These are phyloP conservation scores for Lachancea mirantina DNA, from an alignment of 805 yeast species.

Conservation along the genomic window DNA sequence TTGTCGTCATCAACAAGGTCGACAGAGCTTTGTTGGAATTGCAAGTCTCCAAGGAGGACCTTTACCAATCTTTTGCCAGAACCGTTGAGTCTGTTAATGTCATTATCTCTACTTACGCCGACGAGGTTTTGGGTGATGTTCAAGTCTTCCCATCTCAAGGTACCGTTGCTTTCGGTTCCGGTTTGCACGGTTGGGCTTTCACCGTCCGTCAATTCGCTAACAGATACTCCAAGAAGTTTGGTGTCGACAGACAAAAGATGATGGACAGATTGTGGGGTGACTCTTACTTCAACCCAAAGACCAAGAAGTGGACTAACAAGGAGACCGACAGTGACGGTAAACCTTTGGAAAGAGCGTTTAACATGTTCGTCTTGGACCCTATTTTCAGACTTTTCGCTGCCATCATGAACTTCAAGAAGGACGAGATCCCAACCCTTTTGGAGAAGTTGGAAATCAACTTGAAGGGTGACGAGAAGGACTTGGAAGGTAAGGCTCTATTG, in stretches of 20 bases:
- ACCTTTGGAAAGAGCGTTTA: constrained; percentile 97
- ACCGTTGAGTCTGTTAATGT: constrained; percentile 99
- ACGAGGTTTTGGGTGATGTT: constrained; percentile 84
- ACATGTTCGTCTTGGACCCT: constrained; percentile 98
- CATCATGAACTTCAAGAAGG: constrained; percentile 99
- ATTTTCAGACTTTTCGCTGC: constrained; percentile 95
- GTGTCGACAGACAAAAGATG: constrained; percentile 97
- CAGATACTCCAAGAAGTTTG: constrained; percentile 98
- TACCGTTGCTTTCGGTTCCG: constrained; percentile 99
- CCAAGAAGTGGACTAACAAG: constrained; percentile 98
- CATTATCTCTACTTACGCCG: constrained; percentile 91
- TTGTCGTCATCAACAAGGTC: constrained; percentile 96
- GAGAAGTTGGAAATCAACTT: constrained; percentile 89
- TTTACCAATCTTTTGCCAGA: constrained; percentile 97
- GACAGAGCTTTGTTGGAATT: constrained; percentile 99
- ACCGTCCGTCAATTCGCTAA: constrained; percentile 97
- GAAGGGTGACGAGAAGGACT: constrained; percentile 95
- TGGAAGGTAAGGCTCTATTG: constrained; percentile 97
- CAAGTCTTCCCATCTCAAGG: constrained; percentile 99
- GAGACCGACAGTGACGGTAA: constrained; percentile 94
- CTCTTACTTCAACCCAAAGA: constrained; percentile 99
- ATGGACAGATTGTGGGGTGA: constrained; percentile 99
- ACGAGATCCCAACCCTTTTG: constrained; percentile 84
- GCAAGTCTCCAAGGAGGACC: constrained; percentile 98
- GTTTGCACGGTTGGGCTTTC: constrained; percentile 99